Evolutionary conservation across 441 rosid genomes (phyloP).

Genomic region (Eruca vesicaria): DNA sequence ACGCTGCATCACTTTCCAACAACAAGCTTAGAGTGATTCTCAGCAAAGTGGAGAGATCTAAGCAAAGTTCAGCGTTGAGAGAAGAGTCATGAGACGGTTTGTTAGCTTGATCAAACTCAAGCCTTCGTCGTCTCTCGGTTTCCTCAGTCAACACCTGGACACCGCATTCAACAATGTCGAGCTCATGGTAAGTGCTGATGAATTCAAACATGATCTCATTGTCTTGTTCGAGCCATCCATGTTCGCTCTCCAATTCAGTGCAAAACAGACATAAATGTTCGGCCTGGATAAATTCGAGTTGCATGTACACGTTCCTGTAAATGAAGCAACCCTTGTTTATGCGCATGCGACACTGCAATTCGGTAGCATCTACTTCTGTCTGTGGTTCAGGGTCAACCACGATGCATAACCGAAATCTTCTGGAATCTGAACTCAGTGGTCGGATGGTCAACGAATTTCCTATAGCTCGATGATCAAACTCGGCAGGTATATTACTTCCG

Average conservation of each 20-base stretch:
- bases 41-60: background rate
- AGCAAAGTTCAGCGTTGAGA: background rate
- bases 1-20: no score
- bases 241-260: background rate
- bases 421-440: background rate
- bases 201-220: background rate
- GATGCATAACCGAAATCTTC: background rate
- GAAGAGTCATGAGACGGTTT: background rate
- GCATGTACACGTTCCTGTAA: background rate
- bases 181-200: background rate
- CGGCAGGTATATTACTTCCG: background rate
- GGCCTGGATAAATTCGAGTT: background rate
- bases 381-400: background rate
- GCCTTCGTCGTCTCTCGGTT: background rate
- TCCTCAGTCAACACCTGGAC: background rate
- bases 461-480: background rate
- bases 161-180: background rate
- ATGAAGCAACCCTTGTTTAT: background rate
- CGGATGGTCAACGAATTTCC: background rate
- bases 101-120: background rate
- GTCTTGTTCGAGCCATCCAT: background rate
- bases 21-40: background rate
- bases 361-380: background rate
- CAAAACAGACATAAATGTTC: background rate
- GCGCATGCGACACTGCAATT: background rate